A percentile compares a stretch with the other conserved stretches of the same genome.
Evolutionary conservation across 192 early-diverging fungal species (phyloP).

Genomic region (Spinellus fusiger): DNA sequence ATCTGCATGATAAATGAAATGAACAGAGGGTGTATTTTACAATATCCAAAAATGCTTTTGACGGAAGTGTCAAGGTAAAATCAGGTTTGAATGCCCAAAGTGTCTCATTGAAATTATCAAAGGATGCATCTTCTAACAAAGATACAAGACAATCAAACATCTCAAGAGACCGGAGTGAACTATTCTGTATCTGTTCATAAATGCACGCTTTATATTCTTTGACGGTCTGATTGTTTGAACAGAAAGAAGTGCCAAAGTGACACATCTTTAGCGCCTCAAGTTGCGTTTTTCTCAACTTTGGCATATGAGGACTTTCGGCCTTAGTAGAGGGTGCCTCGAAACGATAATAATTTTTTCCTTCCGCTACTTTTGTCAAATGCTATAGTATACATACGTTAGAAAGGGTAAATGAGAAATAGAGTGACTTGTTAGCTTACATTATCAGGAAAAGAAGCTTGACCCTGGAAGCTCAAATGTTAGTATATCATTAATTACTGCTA

Average conservation of each 20-base stretch:
- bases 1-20: constrained; percentile 1
- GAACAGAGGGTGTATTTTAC: constrained; percentile 1
- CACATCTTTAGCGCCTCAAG: constrained; percentile 2
- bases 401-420: not conserved
- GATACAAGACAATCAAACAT: not conserved
- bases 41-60: constrained; percentile 6
- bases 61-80: not conserved
- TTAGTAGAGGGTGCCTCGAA: not conserved
- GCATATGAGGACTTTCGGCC: not conserved
- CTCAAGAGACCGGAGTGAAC: not conserved
- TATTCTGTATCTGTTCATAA: not conserved
- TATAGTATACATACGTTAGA: not conserved
- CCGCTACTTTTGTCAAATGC: not conserved
- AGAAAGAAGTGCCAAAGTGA: constrained; percentile 2
- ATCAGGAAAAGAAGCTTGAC: not conserved
- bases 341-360: not conserved
- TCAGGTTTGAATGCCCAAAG: constrained; percentile 6
- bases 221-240: not conserved
- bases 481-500: not conserved
- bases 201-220: not conserved
- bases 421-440: not conserved
- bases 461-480: not conserved
- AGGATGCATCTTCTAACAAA: not conserved
- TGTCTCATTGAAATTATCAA: constrained; percentile 1
- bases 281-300: constrained; percentile 8